Evolutionary conservation across 2,329 filamentous ascomycete genomes (phyloP).

Genomic region (Ophiocordyceps camponoti-floridani): DNA sequence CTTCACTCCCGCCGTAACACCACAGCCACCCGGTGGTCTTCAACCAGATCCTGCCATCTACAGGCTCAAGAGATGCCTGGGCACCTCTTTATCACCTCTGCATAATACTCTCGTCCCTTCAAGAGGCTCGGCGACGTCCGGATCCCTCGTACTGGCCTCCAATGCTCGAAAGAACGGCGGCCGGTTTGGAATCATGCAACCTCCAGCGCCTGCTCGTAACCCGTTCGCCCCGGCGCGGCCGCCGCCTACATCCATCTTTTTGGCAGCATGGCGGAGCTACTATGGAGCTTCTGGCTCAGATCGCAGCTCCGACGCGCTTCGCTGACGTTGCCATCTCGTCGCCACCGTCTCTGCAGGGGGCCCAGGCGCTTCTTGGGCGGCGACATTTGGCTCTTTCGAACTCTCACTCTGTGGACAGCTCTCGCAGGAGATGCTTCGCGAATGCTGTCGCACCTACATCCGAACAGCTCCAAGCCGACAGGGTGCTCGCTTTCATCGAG

Average conservation of each 20-base stretch:
- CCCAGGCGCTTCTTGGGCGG: slow-evolving; percentile 9
- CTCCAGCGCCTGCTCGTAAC: slow-evolving; percentile 31
- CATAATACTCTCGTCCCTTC: too few relatives aligned
- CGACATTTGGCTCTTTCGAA: background rate
- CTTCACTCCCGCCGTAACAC: too few relatives aligned
- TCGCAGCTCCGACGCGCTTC: slow-evolving; percentile 15
- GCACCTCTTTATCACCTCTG: too few relatives aligned
- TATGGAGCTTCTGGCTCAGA: slow-evolving; percentile 26
- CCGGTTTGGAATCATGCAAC: slow-evolving; percentile 35
- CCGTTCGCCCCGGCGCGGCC: slow-evolving; percentile 18
- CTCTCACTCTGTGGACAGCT: background rate
- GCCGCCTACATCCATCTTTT: slow-evolving; percentile 29
- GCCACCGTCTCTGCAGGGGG: background rate
- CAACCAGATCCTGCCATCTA: too few relatives aligned
- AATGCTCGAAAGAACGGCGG: slow-evolving; percentile 41
- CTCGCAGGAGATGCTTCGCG: background rate
- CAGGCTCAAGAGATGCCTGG: too few relatives aligned
- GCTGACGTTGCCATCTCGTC: background rate
- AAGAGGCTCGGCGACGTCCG: background rate
- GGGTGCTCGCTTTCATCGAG: too few relatives aligned
- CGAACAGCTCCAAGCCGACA: too few relatives aligned
- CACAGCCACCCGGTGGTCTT: too few relatives aligned
- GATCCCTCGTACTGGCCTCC: slow-evolving; percentile 6
- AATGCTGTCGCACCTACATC: too few relatives aligned
- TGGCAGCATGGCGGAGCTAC: slow-evolving; percentile 36